Percentiles rank a stretch among this genome's conserved stretches.
Evolutionary conservation across 306 rosid genomes (phyloP).

Genomic region (Fragaria vesca): DNA sequence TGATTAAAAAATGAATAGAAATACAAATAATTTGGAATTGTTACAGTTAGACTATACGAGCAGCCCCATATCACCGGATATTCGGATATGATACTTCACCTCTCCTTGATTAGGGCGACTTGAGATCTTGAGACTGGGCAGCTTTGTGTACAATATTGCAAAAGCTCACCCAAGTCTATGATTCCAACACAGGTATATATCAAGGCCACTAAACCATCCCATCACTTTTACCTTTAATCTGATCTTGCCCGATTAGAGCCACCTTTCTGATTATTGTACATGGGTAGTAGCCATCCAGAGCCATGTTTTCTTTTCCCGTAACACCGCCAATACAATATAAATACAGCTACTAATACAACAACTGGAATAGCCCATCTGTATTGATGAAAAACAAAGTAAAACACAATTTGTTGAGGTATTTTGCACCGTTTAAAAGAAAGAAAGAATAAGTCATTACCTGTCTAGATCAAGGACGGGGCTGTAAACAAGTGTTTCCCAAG

Average conservation of each 20-base stretch:
- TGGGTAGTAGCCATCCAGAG: constrained; percentile 69
- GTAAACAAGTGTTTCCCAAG: constrained; percentile 93
- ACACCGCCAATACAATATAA: constrained; percentile 89
- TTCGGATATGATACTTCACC: background rate
- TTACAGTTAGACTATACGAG: constrained; percentile 22
- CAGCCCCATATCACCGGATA: background rate
- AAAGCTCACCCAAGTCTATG: constrained; percentile 33
- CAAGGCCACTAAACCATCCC: constrained; percentile 18
- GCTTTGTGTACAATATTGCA: constrained; percentile 6
- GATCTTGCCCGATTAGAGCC: constrained; percentile 68
- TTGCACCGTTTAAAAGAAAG: constrained; percentile 5
- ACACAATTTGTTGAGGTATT: background rate
- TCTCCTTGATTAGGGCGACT: background rate
- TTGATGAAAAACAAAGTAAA: constrained; percentile 1
- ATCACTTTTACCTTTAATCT: constrained; percentile 41
- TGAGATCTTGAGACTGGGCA: background rate
- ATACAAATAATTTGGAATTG: constrained; percentile 13
- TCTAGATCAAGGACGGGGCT: constrained; percentile 91
- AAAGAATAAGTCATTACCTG: constrained; percentile 51
- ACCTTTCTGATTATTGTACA: constrained; percentile 53
- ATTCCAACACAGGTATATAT: constrained; percentile 22
- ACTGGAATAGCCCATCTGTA: constrained; percentile 98
- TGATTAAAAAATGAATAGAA: constrained; percentile 1
- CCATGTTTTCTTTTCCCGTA: constrained; percentile 68
- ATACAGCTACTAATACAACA: constrained; percentile 40